phyloP scores from a whole-genome alignment of 2,329 filamentous ascomycete genomes.

The Mycosphaerella arachidis region DNA sequence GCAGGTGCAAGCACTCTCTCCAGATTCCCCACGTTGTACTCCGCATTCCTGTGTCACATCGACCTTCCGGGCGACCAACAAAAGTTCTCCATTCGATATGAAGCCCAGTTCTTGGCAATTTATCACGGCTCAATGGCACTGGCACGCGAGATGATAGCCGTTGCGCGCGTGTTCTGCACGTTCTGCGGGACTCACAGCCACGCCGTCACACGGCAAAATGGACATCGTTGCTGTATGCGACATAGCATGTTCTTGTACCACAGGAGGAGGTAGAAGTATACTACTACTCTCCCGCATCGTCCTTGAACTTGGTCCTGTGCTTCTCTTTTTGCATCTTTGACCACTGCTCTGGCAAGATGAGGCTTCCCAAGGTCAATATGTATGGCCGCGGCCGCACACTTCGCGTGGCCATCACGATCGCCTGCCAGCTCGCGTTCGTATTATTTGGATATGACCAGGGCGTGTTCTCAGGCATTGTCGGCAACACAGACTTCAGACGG shows the following conservation, averaged over 20 bases:
- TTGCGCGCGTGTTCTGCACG: neutral
- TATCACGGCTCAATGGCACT: neutral
- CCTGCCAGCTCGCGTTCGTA: constrained; percentile 32
- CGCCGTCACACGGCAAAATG: neutral
- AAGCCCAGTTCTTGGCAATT: neutral
- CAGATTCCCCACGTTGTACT: neutral
- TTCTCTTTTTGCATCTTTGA: no score
- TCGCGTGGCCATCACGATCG: constrained; percentile 30
- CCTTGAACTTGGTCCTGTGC: no score
- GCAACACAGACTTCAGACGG: constrained; percentile 38
- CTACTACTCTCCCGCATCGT: no score
- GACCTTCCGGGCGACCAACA: neutral
- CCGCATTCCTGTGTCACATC: neutral
- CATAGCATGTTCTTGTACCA: neutral
- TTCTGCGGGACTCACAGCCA: neutral
- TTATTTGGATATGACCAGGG: constrained; percentile 30
- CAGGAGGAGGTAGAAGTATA: neutral
- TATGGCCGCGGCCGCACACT: constrained; percentile 29
- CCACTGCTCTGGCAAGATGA: constrained; percentile 7
- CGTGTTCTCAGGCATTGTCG: constrained; percentile 37
- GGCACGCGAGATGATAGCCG: neutral
- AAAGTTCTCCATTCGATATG: neutral
- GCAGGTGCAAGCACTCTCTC: neutral
- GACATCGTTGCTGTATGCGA: neutral
- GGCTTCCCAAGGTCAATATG: constrained; percentile 20